Base-by-base conservation (phyloP, 2,329 filamentous ascomycete species). In the Raffaelea ambrosiae region DNA sequence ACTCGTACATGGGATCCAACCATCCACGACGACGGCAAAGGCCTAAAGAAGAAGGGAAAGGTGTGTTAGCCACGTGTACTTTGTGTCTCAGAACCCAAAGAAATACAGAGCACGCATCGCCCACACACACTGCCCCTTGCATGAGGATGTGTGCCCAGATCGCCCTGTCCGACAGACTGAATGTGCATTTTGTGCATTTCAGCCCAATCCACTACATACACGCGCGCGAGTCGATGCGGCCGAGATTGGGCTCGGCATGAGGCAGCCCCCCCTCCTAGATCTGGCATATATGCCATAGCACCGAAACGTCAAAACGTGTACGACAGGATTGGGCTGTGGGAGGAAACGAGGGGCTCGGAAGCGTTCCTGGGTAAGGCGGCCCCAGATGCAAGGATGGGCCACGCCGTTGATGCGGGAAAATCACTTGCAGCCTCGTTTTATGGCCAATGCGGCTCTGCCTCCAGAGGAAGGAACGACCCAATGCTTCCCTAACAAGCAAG, bases 11-110 rank as follows among this genome's bases (percentile, higher is more conserved):
- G 60, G 91, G 91, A 64, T 95, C 88, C 57, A 81, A 83, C 91
- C 91, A 97, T 68, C 88, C 87, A 66, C 91, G 88, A 59, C 91
- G 88, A 65, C 87, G 85, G 76, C 91, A 97, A 61, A 96, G 84
- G 70, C 89, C 91, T 97, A 65, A 29, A 29, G 7, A 7, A 29
- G 13, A 29, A 29, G 26, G 13, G 13, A 29, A 29, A 29, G 26
- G 13, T 7, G 13, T 14, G 48, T 45, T 54, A 54, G 48, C 46
- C 41, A 38, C 47, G 45, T 36, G 50, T 29, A 29, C 26, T 29
- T 29, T 29, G 26, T 13, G 13, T 29, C 26, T 29, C 26, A 50
- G 48, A 48, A 59, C 52, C 43, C 35, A 54, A 52, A 53, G 64
- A 69, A 67, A 69, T n/a, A n/a, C n/a, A n/a, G n/a, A n/a, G n/a